These are phyloP conservation scores for Epichloe uncinata DNA, from an alignment of 2,329 filamentous ascomycete species.

Conservation along the genomic window DNA sequence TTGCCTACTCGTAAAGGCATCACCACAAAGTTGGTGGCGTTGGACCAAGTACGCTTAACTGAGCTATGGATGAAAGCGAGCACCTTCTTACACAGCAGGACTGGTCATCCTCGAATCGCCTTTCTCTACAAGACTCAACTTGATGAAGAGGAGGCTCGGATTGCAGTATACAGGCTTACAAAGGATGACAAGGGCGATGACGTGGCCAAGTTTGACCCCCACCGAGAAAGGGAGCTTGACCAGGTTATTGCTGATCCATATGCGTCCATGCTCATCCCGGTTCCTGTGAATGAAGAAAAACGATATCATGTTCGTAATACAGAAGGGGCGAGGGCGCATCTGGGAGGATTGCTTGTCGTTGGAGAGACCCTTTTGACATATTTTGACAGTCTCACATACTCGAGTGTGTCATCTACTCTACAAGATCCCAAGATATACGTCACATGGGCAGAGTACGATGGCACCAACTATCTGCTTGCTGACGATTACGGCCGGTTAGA, in stretches of 20 bases:
- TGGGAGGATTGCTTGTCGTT: conserved; percentile 60
- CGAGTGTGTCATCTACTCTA: conserved; percentile 50
- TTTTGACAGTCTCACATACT: conserved; percentile 63
- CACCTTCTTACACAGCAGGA: conserved; percentile 44
- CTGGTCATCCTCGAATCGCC: conserved; percentile 43
- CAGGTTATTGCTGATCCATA: conserved; percentile 40
- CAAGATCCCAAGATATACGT: conserved; percentile 73
- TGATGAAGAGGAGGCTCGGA: conserved; percentile 37
- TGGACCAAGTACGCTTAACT: conserved; percentile 42
- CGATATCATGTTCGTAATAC: conserved; percentile 46
- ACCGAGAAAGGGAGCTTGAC: conserved; percentile 41
- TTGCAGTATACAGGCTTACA: conserved; percentile 47
- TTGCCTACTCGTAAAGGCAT: conserved; percentile 32
- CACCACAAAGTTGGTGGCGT: conserved; percentile 30
- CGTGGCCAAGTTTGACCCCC: conserved; percentile 40
- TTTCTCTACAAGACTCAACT: conserved; percentile 43
- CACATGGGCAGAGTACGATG: conserved; percentile 79
- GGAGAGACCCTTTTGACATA: conserved; percentile 77
- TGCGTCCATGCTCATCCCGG: conserved; percentile 48
- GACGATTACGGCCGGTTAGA: conserved; percentile 85
- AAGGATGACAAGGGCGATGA: conserved; percentile 42
- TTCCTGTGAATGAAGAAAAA: conserved; percentile 44
- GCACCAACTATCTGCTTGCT: conserved; percentile 70
- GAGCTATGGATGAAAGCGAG: conserved; percentile 47
- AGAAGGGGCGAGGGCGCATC: conserved; percentile 38